Evolutionary conservation across 495 filamentous ascomycete genomes (phyloP), one percentile per base, ranked within the genome.

Genomic region (Neurospora sp.): DNA sequence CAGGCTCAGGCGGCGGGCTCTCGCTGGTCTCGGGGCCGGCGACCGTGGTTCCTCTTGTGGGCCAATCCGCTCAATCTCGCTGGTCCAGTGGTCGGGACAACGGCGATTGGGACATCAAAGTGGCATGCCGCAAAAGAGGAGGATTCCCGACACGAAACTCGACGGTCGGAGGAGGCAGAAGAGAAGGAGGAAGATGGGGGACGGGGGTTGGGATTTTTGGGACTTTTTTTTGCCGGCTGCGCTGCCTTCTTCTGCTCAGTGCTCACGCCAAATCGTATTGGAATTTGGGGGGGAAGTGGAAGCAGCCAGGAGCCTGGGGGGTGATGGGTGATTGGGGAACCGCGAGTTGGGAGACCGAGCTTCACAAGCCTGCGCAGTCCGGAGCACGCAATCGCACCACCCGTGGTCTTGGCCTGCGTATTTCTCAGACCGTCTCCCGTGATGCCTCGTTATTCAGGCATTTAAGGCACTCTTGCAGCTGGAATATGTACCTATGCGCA

Each of bases 141-240:
- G 75, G 70, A 70, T 71, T 39, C 66, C 42, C 66, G 73, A 71
- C 76, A 77, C 78, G 81, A 75, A 72, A 78, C 73, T 72, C 72
- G 35, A 73, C 76, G 75, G 75, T 77, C 69, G 75, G 73, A 70
- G 76, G 78, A 74, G 69, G 75, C 66, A 73, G 72, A 70, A 75
- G 72, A 70, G 74, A 71, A 66, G 79, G 73, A 71, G 72, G 39
- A 72, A 69, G 71, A 76, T 72, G 75, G 75, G 78, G 75, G 70
- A 74, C 75, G 77, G 75, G 78, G 82, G 77, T 81, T 83, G 79
- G 79, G 78, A 75, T 72, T 78, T 82, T 79, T 77, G 72, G 77
- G 79, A 78, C 77, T 81, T 81, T 83, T 54, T 62, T 62, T 31
- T n/a, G 48, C 48, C 81, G 77, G 78, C 77, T 75, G 76, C 79